A percentile compares a stretch with the other conserved stretches of the same genome.
phyloP scores from a whole-genome alignment of 208 protist genomes.

The Pavlovales sp. region DNA sequence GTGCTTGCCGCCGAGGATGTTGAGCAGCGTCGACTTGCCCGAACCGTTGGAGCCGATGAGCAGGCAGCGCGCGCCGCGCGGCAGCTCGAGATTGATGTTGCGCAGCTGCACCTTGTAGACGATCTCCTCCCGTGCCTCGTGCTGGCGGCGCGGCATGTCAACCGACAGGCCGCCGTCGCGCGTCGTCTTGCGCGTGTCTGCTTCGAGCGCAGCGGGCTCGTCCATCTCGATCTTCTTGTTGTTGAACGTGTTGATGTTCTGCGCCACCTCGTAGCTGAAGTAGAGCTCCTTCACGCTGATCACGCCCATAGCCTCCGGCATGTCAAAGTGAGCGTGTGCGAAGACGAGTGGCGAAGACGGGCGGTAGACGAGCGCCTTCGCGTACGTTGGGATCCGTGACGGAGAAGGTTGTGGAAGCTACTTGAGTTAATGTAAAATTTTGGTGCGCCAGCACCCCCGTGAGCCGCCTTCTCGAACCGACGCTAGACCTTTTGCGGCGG shows the following conservation, averaged over 20 bases:
- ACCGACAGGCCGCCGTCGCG: conserved; percentile 16
- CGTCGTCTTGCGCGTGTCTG: not conserved
- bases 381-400: too few species aligned
- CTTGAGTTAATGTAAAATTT: too few species aligned
- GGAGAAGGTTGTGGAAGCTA: too few species aligned
- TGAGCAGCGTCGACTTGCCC: conserved; percentile 36
- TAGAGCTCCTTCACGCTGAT: not conserved
- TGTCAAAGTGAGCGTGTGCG: too few species aligned
- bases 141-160: conserved; percentile 7
- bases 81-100: not conserved
- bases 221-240: not conserved
- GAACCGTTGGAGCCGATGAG: conserved; percentile 29
- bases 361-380: too few species aligned
- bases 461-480: too few species aligned
- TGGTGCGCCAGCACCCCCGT: too few species aligned
- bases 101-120: conserved; percentile 19
- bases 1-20: conserved; percentile 25
- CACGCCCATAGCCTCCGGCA: too few species aligned
- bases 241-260: not conserved
- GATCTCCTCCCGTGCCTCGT: not conserved
- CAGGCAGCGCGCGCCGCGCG: conserved; percentile 4
- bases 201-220: not conserved
- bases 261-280: conserved; percentile 34
- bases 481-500: too few species aligned
- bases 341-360: too few species aligned